A percentile compares a stretch with the other conserved stretches of the same genome.
Conservation (phyloP, 345 rosid species). For the Corchorus olitorius region DNA sequence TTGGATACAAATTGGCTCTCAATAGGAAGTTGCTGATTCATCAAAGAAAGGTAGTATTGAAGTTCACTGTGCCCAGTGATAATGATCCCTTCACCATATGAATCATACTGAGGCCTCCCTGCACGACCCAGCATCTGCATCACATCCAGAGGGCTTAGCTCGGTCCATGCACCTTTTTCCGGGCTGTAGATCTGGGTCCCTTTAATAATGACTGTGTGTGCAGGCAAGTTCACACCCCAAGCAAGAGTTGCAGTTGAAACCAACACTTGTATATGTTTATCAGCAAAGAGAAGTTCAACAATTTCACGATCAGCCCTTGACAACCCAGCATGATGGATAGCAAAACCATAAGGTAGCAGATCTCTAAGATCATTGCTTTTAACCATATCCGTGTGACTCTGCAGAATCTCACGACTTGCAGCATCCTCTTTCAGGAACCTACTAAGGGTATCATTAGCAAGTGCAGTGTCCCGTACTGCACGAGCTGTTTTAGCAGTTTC, state of each 20-base stretch:
- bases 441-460: conserved; percentile 80
- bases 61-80: conserved; percentile 92
- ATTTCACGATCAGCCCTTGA: conserved; percentile 81
- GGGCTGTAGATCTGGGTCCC: conserved; percentile 96
- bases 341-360: conserved; percentile 91
- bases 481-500: conserved; percentile 92
- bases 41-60: conserved; percentile 87
- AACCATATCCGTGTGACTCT: conserved; percentile 63
- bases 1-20: conserved; percentile 95
- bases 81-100: conserved; percentile 91
- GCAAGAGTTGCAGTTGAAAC: conserved; percentile 98
- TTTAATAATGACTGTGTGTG: conserved; percentile 88
- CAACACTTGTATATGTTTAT: conserved; percentile 80
- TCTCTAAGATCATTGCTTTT: conserved; percentile 79
- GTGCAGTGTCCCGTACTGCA: conserved; percentile 81
- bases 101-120: conserved; percentile 95
- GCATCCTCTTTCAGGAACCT: conserved; percentile 85
- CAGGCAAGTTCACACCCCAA: conserved; percentile 98
- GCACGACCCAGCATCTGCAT: conserved; percentile 99
- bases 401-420: conserved; percentile 81
- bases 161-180: conserved; percentile 98
- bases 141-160: conserved; percentile 89
- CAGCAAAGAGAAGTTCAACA: conserved; percentile 81
- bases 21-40: conserved; percentile 97
- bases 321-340: conserved; percentile 96